Percentiles rank a stretch among this genome's conserved stretches.
These are phyloP conservation scores for Drosera spatulata DNA, from an alignment of 179 eudicot species.

Conservation along the genomic window DNA sequence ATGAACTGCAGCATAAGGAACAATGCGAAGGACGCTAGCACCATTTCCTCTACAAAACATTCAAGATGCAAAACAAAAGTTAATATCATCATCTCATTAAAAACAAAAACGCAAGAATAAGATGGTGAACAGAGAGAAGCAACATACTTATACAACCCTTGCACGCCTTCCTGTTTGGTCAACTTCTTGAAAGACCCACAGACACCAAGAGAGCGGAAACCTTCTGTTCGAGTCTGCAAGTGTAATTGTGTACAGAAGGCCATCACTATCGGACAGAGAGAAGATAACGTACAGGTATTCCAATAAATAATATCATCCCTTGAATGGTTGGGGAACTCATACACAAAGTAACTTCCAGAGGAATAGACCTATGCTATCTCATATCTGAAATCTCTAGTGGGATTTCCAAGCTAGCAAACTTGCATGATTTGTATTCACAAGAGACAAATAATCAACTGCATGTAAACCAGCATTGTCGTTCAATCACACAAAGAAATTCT, in stretches of 20 bases:
- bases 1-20: constrained; percentile 96
- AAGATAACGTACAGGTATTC: too few relatives aligned
- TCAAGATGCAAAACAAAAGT: background rate
- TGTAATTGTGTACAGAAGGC: background rate
- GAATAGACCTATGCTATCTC: too few relatives aligned
- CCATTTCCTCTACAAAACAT: constrained; percentile 70
- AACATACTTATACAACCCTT: constrained; percentile 84
- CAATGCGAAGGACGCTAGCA: constrained; percentile 85
- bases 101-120: background rate
- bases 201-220: constrained; percentile 80
- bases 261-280: constrained; percentile 22
- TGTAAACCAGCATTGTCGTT: too few relatives aligned
- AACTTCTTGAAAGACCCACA: constrained; percentile 67
- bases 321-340: too few relatives aligned
- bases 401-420: too few relatives aligned
- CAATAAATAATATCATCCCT: too few relatives aligned
- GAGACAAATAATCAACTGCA: too few relatives aligned
- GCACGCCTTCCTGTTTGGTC: constrained; percentile 67
- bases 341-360: too few relatives aligned
- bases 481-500: too few relatives aligned
- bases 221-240: constrained; percentile 61
- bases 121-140: constrained; percentile 1
- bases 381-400: background rate
- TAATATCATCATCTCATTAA: background rate
- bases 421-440: too few relatives aligned